Evolutionary conservation across 148 eudicot species (phyloP).

Genomic region (Vaccinium vitisidaea): DNA sequence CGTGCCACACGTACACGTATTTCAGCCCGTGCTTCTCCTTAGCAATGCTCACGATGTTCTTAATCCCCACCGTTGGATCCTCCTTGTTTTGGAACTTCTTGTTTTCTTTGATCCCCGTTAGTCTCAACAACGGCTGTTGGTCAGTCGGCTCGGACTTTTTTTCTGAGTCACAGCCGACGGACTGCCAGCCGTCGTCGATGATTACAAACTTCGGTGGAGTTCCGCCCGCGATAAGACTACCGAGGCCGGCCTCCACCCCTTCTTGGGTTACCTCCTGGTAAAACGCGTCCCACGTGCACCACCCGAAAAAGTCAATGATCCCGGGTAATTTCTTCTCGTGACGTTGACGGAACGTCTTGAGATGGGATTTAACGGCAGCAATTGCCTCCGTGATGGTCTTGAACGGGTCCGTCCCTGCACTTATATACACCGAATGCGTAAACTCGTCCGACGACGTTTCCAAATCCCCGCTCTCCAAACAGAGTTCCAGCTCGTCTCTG

Average conservation of each 20-base stretch:
- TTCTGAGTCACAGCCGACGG: conserved; percentile 36
- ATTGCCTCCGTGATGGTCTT: conserved; percentile 53
- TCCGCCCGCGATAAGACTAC: conserved; percentile 54
- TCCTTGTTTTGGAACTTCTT: conserved; percentile 56
- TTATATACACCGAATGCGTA: conserved; percentile 45
- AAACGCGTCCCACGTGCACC: conserved; percentile 99
- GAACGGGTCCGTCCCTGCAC: conserved; percentile 68
- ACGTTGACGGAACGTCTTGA: conserved; percentile 59
- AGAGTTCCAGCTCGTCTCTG: conserved; percentile 61
- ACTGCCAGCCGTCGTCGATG: conserved; percentile 94
- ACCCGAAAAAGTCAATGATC: conserved; percentile 73
- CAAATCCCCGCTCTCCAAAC: conserved; percentile 71
- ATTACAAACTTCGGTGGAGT: conserved; percentile 78
- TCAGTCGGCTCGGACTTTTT: background rate
- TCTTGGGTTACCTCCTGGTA: conserved; percentile 86
- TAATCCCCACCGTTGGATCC: conserved; percentile 59
- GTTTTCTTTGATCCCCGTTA: conserved; percentile 76
- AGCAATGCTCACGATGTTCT: conserved; percentile 52
- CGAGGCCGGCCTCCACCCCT: conserved; percentile 77
- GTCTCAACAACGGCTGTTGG: conserved; percentile 35
- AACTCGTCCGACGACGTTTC: conserved; percentile 45
- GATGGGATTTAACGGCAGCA: conserved; percentile 57
- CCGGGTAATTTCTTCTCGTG: conserved; percentile 74
- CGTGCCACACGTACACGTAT: conserved; percentile 91
- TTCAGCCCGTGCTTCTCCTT: conserved; percentile 68